These are phyloP conservation scores for Bipolaris sorokiniana DNA, from an alignment of 2,329 filamentous ascomycete species.

Conservation along the genomic window DNA sequence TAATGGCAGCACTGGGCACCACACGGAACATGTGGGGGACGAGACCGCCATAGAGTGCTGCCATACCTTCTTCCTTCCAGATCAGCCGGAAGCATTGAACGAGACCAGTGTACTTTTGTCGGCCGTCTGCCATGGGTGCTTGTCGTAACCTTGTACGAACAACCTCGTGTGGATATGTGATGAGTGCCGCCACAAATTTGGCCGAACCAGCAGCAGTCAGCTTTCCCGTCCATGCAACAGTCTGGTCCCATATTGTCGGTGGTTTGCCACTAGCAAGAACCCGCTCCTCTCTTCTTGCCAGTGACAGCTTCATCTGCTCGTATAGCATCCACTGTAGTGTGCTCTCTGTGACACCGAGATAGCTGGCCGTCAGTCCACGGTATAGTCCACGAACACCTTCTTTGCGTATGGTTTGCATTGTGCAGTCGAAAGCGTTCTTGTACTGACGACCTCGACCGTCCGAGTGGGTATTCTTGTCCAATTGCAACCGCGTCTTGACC, in stretches of 20 bases:
- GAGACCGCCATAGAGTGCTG: constrained; percentile 85
- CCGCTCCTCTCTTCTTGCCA: constrained; percentile 68
- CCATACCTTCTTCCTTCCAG: constrained; percentile 85
- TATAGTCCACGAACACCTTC: constrained; percentile 86
- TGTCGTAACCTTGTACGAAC: constrained; percentile 84
- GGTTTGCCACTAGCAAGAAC: constrained; percentile 63
- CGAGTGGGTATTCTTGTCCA: constrained; percentile 82
- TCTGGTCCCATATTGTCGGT: constrained; percentile 74
- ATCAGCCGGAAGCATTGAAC: constrained; percentile 87
- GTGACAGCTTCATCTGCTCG: constrained; percentile 83
- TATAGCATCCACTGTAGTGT: constrained; percentile 94
- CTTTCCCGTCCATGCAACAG: constrained; percentile 79
- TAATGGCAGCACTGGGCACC: constrained; percentile 91
- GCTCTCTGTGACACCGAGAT: constrained; percentile 87
- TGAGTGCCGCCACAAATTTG: constrained; percentile 81
- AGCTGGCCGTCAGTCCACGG: constrained; percentile 88
- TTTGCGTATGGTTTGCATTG: constrained; percentile 77
- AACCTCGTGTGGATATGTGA: constrained; percentile 93
- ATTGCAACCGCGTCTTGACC: constrained; percentile 88
- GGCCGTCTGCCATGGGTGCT: constrained; percentile 73
- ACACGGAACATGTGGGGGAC: constrained; percentile 90
- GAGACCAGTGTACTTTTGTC: constrained; percentile 85
- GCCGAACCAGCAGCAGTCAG: constrained; percentile 79
- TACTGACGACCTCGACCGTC: constrained; percentile 70
- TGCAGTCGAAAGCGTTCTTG: constrained; percentile 86